Evolutionary conservation across 805 yeast species (phyloP), one percentile per base, ranked within the genome.

Genomic region (Starmerella asiatica): DNA sequence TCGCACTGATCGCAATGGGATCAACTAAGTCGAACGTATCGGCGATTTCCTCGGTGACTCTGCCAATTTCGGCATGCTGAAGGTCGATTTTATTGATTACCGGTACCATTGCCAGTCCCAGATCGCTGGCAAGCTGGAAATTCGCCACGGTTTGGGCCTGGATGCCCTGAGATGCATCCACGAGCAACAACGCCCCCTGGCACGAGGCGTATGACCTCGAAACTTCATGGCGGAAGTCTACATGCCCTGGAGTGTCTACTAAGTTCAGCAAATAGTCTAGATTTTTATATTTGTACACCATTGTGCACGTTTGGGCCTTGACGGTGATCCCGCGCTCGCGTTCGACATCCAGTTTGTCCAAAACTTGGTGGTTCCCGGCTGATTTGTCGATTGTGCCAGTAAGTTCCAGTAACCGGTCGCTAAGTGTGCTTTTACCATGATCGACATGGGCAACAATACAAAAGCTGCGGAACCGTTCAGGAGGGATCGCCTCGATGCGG

Each of bases 121-220:
- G 70, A 41, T 88, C 78, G 55, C 80, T 79, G 0, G 97, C 98
- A 40, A 88, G 65, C 54, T 79, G 83, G 60, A 82, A 88, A 58
- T 91, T 88, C 19, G 98, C 96, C n/a, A 88, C 96, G 0, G 98
- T 91, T 58, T 88, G 98, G 0, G 97, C 97, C 58, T 85, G 96
- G 3, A 88, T 85, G 37, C 97, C 97, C 55, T 91, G 96, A 2
- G 88, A 70, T 1, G 97, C 97, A 64, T 91, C 98, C 2, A 88
- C 93, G 18, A 88, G 60, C 30, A 88, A 59, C 30, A 88, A 61
- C 0, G 96, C 96, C 12, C 97, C 97, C 28, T 86, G 93, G 64
- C 96, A 91, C 0, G 95, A 81, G 2, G 96, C 96, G 60, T 86
- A 86, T 6, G 94, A 82, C 50, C 97, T 63, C 3, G 93, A 76